Evolutionary conservation across 106 monocot species (phyloP), one percentile per base, ranked within the genome.

Genomic region (Ottelia alismoides): DNA sequence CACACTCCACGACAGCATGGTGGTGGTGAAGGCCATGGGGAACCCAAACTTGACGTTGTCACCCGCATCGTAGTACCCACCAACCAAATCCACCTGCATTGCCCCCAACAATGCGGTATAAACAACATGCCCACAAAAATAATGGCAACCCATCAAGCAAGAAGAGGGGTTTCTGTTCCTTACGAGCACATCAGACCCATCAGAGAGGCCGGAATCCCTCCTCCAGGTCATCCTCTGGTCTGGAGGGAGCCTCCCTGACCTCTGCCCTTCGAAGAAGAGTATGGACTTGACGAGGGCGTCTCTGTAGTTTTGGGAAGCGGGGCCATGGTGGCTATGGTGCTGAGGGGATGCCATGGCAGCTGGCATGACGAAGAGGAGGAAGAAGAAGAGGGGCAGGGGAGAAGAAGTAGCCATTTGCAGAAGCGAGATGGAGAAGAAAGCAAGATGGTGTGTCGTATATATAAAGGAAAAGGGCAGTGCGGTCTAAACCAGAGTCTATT

Each of bases 1-100:
- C 50, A 85, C 73, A 19, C 84, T 70, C 84, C 84, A 85, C 3
- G 84, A 51, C 2, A 85, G 70, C 72, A 81, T 65, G 7, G 81
- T 81, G 23, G 72, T 58, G 22, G 81, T 76, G 81, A 72, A 81
- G 6, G 81, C 81, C 81, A 81, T 81, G 7, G 81, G 81, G 20
- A 81, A 60, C 0, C 72, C 69, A 31, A 81, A 79, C 65, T 78
- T 79, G 3, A 74, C 56, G 49, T 78, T 78, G 69, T 78, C 78
- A n/a, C 78, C 78, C 20, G 76, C 81, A 45, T 81, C 81, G 32
- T 81, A 81, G 65, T 81, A 81, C 7, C 81, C 81, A 12, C 81
- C 81, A 18, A 58, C 69, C 21, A 81, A 51, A 61, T 81, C 72
- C 50, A 81, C 81, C 81, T 81, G 60, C 25, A 44, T 11, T 22